Evolutionary conservation across 768 basidiomycete genomes (phyloP).

Genomic region (Guyanaporus albipodus): DNA sequence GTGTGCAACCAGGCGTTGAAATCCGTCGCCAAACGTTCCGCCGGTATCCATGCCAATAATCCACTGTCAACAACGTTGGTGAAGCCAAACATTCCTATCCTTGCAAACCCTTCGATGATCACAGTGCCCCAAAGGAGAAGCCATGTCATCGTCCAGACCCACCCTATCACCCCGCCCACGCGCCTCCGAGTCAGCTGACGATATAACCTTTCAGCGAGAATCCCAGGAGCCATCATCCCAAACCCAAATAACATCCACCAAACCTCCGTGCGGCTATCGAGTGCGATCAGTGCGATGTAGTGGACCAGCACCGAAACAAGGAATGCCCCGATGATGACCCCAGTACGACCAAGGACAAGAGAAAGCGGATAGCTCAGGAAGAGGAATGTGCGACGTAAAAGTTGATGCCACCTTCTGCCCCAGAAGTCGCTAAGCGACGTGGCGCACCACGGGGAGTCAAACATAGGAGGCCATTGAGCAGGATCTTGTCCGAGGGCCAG

Average conservation of each 20-base stretch:
- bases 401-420: slow-evolving; percentile 2
- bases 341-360: background rate
- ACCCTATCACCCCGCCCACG: background rate
- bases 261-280: background rate
- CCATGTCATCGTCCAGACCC: background rate
- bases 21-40: background rate
- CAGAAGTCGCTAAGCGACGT: background rate
- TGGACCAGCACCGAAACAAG: background rate
- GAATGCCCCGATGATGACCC: background rate
- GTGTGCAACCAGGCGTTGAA: background rate
- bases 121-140: background rate
- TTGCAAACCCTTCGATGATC: background rate
- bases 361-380: background rate
- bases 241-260: slow-evolving; percentile 1
- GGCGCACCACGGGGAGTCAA: background rate
- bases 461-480: background rate
- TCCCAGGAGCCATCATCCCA: background rate
- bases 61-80: background rate
- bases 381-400: background rate
- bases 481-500: slow-evolving; percentile 1
- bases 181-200: background rate
- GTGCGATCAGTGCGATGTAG: background rate
- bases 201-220: background rate
- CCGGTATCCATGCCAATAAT: background rate
- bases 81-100: background rate